phyloP scores from a whole-genome alignment of 805 yeast genomes.

The Zygotorulaspora chibaensis region DNA sequence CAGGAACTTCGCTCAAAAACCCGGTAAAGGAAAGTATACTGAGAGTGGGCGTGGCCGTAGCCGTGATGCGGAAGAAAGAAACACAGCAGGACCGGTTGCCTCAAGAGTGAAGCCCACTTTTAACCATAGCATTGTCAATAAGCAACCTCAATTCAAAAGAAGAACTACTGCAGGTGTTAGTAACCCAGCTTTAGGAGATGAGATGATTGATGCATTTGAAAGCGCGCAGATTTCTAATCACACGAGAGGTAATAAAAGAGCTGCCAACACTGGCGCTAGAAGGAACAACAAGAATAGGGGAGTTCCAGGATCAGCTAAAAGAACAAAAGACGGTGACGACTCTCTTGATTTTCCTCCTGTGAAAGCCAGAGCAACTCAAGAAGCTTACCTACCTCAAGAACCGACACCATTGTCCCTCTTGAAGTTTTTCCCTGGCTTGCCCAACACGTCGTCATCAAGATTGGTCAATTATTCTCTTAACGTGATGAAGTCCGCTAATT shows the following conservation, averaged over 20 bases:
- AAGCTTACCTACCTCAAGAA: slow-evolving; percentile 21
- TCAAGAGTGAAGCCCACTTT: slow-evolving; percentile 16
- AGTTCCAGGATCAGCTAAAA: slow-evolving; percentile 16
- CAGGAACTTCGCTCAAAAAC: slow-evolving; percentile 1
- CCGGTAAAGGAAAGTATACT: slow-evolving; percentile 3
- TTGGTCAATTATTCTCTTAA: slow-evolving; percentile 20
- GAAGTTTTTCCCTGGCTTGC: slow-evolving; percentile 23
- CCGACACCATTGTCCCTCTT: slow-evolving; percentile 26
- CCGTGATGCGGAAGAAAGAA: slow-evolving; percentile 7
- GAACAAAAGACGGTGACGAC: background rate
- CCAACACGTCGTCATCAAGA: slow-evolving; percentile 18
- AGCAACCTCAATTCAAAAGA: slow-evolving; percentile 20
- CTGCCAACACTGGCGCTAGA: slow-evolving; percentile 5
- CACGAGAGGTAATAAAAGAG: background rate
- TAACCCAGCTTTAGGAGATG: slow-evolving; percentile 6
- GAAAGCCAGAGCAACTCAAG: slow-evolving; percentile 3
- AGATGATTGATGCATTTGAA: slow-evolving; percentile 18
- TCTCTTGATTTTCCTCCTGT: slow-evolving; percentile 4
- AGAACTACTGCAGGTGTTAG: slow-evolving; percentile 6
- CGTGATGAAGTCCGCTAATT: slow-evolving; percentile 21
- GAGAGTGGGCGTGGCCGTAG: slow-evolving; percentile 1
- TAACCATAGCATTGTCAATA: slow-evolving; percentile 16
- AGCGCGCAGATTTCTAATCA: slow-evolving; percentile 1
- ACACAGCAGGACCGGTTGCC: slow-evolving; percentile 5
- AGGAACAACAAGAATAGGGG: slow-evolving; percentile 7